phyloP scores from a whole-genome alignment of 192 early-diverging fungal species.

The Haplosporangium gracile region DNA sequence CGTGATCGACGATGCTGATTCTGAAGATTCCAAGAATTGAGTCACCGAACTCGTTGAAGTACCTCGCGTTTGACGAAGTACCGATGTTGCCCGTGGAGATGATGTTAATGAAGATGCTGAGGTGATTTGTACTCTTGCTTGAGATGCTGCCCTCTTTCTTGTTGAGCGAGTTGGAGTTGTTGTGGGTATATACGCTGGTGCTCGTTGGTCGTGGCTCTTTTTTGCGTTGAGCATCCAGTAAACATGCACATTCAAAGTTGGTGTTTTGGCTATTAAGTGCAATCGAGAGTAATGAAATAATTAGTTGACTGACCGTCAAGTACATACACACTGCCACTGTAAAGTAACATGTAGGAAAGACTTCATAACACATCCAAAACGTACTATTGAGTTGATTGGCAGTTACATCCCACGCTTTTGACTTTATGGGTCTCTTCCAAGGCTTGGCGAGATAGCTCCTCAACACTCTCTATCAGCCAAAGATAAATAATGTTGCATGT shows the following conservation, averaged over 20 bases:
- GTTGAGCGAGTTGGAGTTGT: background rate
- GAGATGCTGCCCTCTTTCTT: background rate
- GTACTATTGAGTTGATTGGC: background rate
- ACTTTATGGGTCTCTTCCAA: background rate
- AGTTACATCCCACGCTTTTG: constrained; percentile 8
- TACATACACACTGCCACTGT: background rate
- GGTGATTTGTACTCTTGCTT: background rate
- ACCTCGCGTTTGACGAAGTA: background rate
- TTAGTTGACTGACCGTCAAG: background rate
- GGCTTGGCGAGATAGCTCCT: constrained; percentile 7
- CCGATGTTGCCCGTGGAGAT: background rate
- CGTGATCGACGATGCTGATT: background rate
- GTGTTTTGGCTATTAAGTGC: background rate
- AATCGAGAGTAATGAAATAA: background rate
- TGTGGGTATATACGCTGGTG: background rate
- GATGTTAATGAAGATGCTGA: background rate
- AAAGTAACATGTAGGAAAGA: background rate
- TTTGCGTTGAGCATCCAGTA: constrained; percentile 5
- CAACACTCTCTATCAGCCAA: background rate
- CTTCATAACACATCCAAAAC: background rate
- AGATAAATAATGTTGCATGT: background rate
- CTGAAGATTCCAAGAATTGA: background rate
- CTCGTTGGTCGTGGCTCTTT: background rate
- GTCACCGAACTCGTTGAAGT: background rate
- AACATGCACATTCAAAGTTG: background rate